Base-by-base conservation (phyloP, 768 basidiomycete genomes). In the Infundibulicybe gibba region DNA sequence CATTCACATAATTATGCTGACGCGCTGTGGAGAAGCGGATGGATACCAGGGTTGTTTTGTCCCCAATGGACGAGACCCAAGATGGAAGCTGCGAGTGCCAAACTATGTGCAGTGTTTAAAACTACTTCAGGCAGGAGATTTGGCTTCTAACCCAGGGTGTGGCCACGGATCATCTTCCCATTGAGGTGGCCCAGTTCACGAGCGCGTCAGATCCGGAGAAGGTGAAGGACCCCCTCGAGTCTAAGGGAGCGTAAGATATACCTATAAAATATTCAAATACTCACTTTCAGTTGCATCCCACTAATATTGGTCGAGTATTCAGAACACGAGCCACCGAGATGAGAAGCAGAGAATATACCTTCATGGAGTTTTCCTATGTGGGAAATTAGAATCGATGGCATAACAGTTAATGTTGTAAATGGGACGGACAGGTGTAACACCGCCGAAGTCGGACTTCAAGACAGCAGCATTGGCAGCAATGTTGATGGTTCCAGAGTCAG, bases 351-450 rank as follows among this genome's bases (percentile, higher is more conserved):
- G n/a, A 38, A 38, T 38, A 19, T 38, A 64, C 69, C 64, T 70
- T 74, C 71, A 73, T 71, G 31, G 68, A 69, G 54, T 71, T 69
- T 59, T 71, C 72, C 63, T 62, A 25, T 25, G 43, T 32, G 32
- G 20, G 10, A 38, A 38, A 38, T 19, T 6, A 38, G 3, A 10
- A 3, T 38, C n/a, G 10, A 19, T 4, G 8, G 25, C 8, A 8
- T 8, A 25, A 25, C n/a, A 25, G 25, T 8, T 8, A 8, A 25
- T 25, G 25, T 25, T 8, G 3, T 3, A 20, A 21, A 15, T 39
- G 32, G 14, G 17, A 44, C 58, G 54, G 12, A 61, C 60, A 8
- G 70, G 70, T 2, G 70, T 70, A 16, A 72, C 68, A 31, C 58
- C 54, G 20, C 70, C 70, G 33, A 71, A 71, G 34, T 71, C 59